Evolutionary conservation across 2,329 filamentous ascomycete species (phyloP).

Genomic region (Claviceps fusiformis): DNA sequence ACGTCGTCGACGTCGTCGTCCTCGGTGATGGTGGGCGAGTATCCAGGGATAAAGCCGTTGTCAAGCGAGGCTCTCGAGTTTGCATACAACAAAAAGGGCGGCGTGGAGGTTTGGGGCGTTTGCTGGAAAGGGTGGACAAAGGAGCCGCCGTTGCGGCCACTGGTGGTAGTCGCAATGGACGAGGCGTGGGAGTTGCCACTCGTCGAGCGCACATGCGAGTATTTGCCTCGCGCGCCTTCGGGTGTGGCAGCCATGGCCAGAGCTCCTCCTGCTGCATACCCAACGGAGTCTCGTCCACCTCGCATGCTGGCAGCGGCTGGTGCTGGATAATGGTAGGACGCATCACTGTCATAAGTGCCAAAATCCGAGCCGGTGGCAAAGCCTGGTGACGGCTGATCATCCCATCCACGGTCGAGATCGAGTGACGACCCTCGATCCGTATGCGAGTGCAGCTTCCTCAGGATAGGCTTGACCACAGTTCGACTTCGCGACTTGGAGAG

Average conservation of each 20-base stretch:
- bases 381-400: slow-evolving; percentile 30
- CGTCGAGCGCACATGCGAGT: slow-evolving; percentile 43
- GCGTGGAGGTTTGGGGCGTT: slow-evolving; percentile 46
- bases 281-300: slow-evolving; percentile 27
- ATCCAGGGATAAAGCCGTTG: slow-evolving; percentile 20
- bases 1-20: slow-evolving; percentile 30
- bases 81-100: slow-evolving; percentile 40
- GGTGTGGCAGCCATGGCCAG: not conserved
- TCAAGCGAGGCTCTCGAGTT: slow-evolving; percentile 41
- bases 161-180: slow-evolving; percentile 41
- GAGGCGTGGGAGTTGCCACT: slow-evolving; percentile 41
- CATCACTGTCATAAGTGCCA: slow-evolving; percentile 16
- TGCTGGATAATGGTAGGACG: slow-evolving; percentile 8
- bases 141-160: slow-evolving; percentile 30
- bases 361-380: slow-evolving; percentile 10
- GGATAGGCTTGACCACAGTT: slow-evolving; percentile 44
- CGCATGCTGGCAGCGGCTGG: not conserved
- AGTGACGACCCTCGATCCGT: slow-evolving; percentile 47
- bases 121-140: slow-evolving; percentile 55
- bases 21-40: slow-evolving; percentile 42
- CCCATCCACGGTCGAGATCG: slow-evolving; percentile 46
- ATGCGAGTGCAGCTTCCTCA: slow-evolving; percentile 38
- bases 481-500: slow-evolving; percentile 32
- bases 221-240: slow-evolving; percentile 18
- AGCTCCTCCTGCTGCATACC: slow-evolving; percentile 21